Base-by-base conservation (phyloP, 2,329 filamentous ascomycete species). In the Xylariomycetidae sp. region DNA sequence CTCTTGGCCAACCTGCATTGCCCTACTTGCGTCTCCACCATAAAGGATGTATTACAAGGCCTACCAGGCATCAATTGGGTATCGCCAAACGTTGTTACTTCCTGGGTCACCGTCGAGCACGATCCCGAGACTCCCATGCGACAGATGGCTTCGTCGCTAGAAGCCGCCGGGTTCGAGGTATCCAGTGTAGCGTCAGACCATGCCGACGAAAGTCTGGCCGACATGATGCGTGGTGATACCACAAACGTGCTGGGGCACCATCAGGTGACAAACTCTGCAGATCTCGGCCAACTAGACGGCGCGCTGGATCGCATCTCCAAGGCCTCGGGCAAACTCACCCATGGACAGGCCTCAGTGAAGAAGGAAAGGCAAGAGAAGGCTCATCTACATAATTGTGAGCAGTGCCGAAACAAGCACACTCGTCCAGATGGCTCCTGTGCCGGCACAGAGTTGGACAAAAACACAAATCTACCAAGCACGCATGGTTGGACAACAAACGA, bases 1-100 rank as follows among this genome's bases (percentile, higher is more conserved):
- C 69, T 87, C 41, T 66, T 88, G 46, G 75, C 72, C 41, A 88
- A 88, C 57, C 69, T 88, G n/a, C 84, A 88, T 60, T 88, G 84
- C 62, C 79, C 82, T 11, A 84, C 82, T 40, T 88, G 84, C 56
- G 77, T 86, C 31, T 72, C 74, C 22, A 69, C 72, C 45, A 86
- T 88, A 51, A 69, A 77, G 50, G 63, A 71, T 34, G 68, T 72
- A 38, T 61, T 88, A 38, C 65, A 55, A 64, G 27, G 56, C 57
- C 14, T 74, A 62, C 45, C 51, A 47, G 33, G 57, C 51, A 63
- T 66, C 63, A 66, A 51, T 34, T 78, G 74, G 62, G 72, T 86
- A 18, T 82, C 80, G 42, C 74, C 81, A 39, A 86, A 84, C 44
- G 74, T 87, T 40, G 72, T 87, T 49, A 82, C 80, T 25, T 84